phyloP scores from a whole-genome alignment of 2,329 filamentous ascomycete genomes.

The Nectriaceae sp. region DNA sequence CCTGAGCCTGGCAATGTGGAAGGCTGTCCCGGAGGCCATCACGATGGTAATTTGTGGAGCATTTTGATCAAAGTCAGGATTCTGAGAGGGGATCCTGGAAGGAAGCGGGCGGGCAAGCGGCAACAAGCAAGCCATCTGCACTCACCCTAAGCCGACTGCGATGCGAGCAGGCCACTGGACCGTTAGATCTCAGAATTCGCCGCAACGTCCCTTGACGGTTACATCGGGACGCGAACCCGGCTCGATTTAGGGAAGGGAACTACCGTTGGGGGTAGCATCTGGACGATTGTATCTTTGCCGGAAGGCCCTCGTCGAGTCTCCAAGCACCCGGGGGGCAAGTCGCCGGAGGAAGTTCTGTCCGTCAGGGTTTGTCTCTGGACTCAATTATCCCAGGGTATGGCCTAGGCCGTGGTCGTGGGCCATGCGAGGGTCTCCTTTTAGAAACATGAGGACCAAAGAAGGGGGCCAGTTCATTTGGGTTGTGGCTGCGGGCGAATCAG shows the following conservation, averaged over 20 bases:
- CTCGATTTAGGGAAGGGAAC: conserved; percentile 21
- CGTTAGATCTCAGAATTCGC: conserved; percentile 32
- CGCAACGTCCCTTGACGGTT: conserved; percentile 27
- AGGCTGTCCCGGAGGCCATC: conserved; percentile 8
- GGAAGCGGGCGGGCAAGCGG: conserved; percentile 9
- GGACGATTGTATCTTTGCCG: conserved; percentile 25
- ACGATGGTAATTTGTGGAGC: conserved; percentile 11
- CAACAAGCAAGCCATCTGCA: conserved; percentile 19
- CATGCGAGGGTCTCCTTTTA: conserved; percentile 20
- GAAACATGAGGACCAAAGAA: conserved; percentile 13
- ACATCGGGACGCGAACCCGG: conserved; percentile 21
- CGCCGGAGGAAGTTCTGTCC: conserved; percentile 23
- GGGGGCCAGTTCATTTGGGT: conserved; percentile 10
- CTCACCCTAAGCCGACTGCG: conserved; percentile 21
- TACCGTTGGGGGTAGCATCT: conserved; percentile 29
- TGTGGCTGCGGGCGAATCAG: conserved; percentile 17
- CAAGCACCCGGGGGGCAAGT: not conserved
- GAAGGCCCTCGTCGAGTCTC: conserved; percentile 11
- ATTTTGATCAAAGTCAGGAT: conserved; percentile 7
- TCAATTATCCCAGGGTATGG: conserved; percentile 11
- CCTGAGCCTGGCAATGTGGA: too few relatives aligned
- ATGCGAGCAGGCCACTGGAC: conserved; percentile 25
- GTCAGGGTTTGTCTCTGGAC: conserved; percentile 15
- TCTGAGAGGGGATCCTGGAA: conserved; percentile 13
- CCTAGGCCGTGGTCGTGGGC: conserved; percentile 18